phyloP scores from a whole-genome alignment of 2,329 filamentous ascomycete genomes.

The Teratosphaeriaceae sp. region DNA sequence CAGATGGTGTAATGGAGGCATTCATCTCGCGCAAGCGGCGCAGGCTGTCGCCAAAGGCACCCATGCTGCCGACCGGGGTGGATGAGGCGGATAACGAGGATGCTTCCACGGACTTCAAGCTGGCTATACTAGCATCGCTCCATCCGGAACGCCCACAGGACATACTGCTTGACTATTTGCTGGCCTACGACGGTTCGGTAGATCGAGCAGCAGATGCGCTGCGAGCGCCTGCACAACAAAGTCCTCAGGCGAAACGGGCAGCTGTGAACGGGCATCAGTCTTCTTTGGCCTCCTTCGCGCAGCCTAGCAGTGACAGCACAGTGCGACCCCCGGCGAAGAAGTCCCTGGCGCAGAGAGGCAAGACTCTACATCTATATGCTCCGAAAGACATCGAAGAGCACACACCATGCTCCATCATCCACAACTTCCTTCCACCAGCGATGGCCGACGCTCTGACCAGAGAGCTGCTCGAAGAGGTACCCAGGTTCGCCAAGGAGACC shows the following conservation, averaged over 20 bases:
- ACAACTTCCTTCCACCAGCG: slow-evolving; percentile 72
- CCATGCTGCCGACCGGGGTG: neutral
- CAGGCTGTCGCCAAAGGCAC: slow-evolving; percentile 11
- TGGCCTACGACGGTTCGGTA: slow-evolving; percentile 73
- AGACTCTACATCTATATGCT: slow-evolving; percentile 76
- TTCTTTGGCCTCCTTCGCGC: slow-evolving; percentile 27
- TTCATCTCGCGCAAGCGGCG: slow-evolving; percentile 21
- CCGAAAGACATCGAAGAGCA: slow-evolving; percentile 73
- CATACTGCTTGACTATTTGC: slow-evolving; percentile 67
- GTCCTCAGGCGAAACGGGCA: slow-evolving; percentile 28
- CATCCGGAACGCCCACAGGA: slow-evolving; percentile 59
- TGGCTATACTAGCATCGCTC: slow-evolving; percentile 76
- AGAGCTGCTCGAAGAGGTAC: slow-evolving; percentile 69
- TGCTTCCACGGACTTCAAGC: slow-evolving; percentile 82
- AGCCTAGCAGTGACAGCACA: neutral
- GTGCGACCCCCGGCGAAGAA: slow-evolving; percentile 11
- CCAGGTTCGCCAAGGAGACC: slow-evolving; percentile 61
- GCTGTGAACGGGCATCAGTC: slow-evolving; percentile 37
- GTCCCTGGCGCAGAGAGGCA: slow-evolving; percentile 64
- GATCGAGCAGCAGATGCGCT: slow-evolving; percentile 56
- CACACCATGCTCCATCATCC: slow-evolving; percentile 86
- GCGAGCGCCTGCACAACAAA: slow-evolving; percentile 14
- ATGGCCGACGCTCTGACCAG: slow-evolving; percentile 66
- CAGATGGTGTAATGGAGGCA: slow-evolving; percentile 18
- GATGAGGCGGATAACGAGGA: slow-evolving; percentile 41